Conservation (phyloP, 768 basidiomycete genomes). For the Serendipita sp. region DNA sequence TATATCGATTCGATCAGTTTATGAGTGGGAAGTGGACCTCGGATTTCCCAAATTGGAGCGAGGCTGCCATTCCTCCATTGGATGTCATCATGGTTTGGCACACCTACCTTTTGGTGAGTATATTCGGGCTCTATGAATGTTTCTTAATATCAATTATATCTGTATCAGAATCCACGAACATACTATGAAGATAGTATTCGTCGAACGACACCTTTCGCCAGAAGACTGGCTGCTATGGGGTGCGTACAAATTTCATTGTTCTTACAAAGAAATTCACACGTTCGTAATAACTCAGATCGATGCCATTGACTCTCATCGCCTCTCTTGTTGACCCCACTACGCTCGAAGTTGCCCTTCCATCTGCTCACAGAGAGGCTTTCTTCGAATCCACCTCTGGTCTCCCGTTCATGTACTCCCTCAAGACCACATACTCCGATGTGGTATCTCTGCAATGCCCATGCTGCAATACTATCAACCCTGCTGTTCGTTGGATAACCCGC, state of each 20-base stretch:
- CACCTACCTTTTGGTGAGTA: conserved; percentile 10
- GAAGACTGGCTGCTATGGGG: not conserved
- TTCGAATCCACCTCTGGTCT: not conserved
- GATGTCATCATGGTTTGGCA: conserved; percentile 15
- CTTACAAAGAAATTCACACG: not conserved
- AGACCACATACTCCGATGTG: not conserved
- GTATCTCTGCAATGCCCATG: not conserved
- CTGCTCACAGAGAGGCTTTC: not conserved
- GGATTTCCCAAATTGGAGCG: not conserved
- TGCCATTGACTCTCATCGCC: not conserved
- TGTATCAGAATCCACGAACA: not conserved
- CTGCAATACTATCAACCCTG: not conserved
- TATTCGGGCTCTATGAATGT: not conserved
- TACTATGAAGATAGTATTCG: conserved; percentile 2
- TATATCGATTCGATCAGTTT: not conserved
- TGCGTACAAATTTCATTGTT: not conserved
- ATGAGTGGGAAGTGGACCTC: not conserved
- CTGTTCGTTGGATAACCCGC: not conserved
- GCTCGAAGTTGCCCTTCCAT: not conserved
- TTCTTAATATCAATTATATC: not conserved
- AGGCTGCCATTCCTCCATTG: conserved; percentile 4
- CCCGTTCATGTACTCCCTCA: not conserved
- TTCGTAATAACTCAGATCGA: not conserved
- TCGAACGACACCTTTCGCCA: not conserved
- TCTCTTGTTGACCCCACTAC: not conserved